These are phyloP conservation scores for Bryoglossum gracile DNA, from an alignment of 495 filamentous ascomycete genomes.

Conservation along the genomic window DNA sequence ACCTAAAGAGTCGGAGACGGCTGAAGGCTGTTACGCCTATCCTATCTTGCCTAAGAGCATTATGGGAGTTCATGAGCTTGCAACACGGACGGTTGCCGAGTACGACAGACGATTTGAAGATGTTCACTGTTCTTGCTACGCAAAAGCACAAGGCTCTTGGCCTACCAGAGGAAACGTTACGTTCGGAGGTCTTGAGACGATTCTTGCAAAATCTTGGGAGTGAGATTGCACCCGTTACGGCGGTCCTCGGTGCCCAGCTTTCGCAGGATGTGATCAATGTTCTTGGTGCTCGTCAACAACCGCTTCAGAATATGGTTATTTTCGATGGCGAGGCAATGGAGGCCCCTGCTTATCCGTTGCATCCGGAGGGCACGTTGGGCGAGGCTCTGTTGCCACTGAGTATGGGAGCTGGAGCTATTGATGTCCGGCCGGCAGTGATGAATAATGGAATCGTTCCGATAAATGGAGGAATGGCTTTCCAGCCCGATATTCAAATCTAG, in stretches of 20 bases:
- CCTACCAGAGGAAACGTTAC: slow-evolving; percentile 68
- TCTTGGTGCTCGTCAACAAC: slow-evolving; percentile 80
- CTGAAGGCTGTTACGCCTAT: slow-evolving; percentile 71
- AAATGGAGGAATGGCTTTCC: slow-evolving; percentile 12
- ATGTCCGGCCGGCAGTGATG: slow-evolving; percentile 7
- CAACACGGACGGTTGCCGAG: slow-evolving; percentile 49
- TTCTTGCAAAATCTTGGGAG: slow-evolving; percentile 75
- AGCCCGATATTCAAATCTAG: slow-evolving; percentile 15
- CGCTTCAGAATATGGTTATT: slow-evolving; percentile 87
- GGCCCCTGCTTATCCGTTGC: slow-evolving; percentile 72
- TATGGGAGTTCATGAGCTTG: slow-evolving; percentile 68
- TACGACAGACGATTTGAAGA: slow-evolving; percentile 48
- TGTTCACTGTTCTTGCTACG: slow-evolving; percentile 69
- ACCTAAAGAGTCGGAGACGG: slow-evolving; percentile 54
- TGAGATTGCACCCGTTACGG: slow-evolving; percentile 81
- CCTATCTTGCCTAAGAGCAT: slow-evolving; percentile 70
- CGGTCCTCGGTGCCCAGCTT: slow-evolving; percentile 81
- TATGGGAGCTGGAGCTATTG: slow-evolving; percentile 7
- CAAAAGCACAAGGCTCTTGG: slow-evolving; percentile 68
- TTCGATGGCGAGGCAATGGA: slow-evolving; percentile 80
- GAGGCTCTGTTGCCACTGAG: slow-evolving; percentile 28
- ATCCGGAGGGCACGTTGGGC: slow-evolving; percentile 53
- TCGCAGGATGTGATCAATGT: slow-evolving; percentile 98
- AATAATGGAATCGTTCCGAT: slow-evolving; percentile 7
- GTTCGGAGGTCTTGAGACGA: slow-evolving; percentile 67